Conservation (phyloP, 2,329 filamentous ascomycete genomes). For the Diplodia sapinea region DNA sequence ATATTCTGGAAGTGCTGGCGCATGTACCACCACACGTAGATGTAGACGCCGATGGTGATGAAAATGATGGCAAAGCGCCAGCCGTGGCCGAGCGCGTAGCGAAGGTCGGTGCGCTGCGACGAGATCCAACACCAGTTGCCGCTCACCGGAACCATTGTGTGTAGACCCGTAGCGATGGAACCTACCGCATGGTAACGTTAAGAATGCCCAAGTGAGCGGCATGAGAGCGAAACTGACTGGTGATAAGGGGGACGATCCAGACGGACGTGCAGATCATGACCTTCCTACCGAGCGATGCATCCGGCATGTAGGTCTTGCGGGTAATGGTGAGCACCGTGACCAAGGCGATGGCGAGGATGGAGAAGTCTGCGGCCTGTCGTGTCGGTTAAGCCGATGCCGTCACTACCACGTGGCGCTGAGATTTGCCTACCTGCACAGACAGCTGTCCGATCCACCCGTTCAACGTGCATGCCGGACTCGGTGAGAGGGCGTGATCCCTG, state of each 20-base stretch:
- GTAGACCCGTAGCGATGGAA: not conserved
- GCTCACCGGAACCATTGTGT: slow-evolving; percentile 48
- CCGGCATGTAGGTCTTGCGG: slow-evolving; percentile 44
- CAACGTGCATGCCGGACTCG: slow-evolving; percentile 47
- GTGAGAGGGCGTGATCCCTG: slow-evolving; percentile 37
- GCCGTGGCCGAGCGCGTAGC: slow-evolving; percentile 54
- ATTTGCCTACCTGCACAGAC: slow-evolving; percentile 49
- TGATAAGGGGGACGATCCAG: slow-evolving; percentile 51
- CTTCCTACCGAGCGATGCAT: slow-evolving; percentile 40
- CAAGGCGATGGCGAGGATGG: slow-evolving; percentile 54
- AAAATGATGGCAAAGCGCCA: slow-evolving; percentile 55
- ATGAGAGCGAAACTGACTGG: slow-evolving; percentile 37
- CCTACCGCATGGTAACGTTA: not conserved
- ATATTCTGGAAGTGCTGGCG: slow-evolving; percentile 6
- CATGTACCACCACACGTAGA: slow-evolving; percentile 51
- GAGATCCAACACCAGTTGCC: slow-evolving; percentile 60
- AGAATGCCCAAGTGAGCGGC: no score
- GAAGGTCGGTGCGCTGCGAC: slow-evolving; percentile 44
- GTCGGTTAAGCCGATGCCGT: not conserved
- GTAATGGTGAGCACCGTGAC: slow-evolving; percentile 52
- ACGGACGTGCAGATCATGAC: slow-evolving; percentile 48
- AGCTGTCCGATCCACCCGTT: slow-evolving; percentile 56
- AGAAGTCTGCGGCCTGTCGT: slow-evolving; percentile 44
- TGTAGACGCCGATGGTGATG: slow-evolving; percentile 50
- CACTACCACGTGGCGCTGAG: no score